Base-by-base conservation (phyloP, 2,329 filamentous ascomycete genomes). In the Aspergillus phoenicis region DNA sequence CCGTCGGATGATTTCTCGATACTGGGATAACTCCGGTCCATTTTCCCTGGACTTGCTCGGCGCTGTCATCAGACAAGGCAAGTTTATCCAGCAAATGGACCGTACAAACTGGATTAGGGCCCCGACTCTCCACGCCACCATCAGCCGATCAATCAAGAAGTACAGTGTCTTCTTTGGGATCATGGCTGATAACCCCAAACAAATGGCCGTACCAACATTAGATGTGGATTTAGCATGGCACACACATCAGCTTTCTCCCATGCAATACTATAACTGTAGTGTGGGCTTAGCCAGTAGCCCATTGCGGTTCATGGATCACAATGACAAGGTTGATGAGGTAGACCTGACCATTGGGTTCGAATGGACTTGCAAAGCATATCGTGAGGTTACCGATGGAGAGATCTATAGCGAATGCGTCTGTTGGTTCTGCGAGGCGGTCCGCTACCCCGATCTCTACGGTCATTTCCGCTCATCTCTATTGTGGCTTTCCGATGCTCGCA, bases 31-130 rank as follows among this genome's bases (percentile, higher is more conserved):
- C 45, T 67, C 67, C 2, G 72, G 71, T 1, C 70, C 69, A 0
- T 78, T 80, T 41, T 68, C 73, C 0, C 68, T 79, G 1, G 74
- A 80, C 45, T 71, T 80, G 2, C 69, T 75, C 24, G 77, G 75
- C 1, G 76, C 77, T 1, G 78, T 80, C 2, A 75, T 79, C 56
- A 72, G 77, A 20, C 78, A 79, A 57, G 76, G 77, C 0, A 73
- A 70, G 1, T 80, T 80, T 57, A 67, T 77, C 8, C 71, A 76
- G 45, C 79, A 93, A 78, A 93, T 93, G 90, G 82, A 84, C 65
- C 81, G 84, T 65, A 85, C 93, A 45, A 89, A 91, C 75, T 94
- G 90, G 91, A 78, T 93, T 1, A 90, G 91, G 72, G 90, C 87
- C 24, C 89, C 90, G 0, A 80, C 86, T 0, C 82, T 87, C 0